These are phyloP conservation scores for Rhododendron kiyosumense DNA, from an alignment of 148 eudicot genomes.

Conservation along the genomic window DNA sequence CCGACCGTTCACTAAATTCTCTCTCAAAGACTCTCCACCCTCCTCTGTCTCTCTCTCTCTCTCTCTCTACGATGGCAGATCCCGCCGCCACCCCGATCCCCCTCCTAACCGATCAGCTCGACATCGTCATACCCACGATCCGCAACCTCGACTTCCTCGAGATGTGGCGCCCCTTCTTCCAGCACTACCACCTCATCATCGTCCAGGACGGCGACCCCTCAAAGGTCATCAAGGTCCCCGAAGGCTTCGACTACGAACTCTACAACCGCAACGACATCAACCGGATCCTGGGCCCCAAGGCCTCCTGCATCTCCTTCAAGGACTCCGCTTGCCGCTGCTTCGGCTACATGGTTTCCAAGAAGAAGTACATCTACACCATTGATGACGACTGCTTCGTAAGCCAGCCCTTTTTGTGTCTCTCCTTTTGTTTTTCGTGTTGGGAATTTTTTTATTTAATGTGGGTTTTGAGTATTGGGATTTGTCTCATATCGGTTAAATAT, in stretches of 20 bases:
- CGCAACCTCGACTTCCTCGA: constrained; percentile 85
- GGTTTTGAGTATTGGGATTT: neutral
- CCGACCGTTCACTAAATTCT: neutral
- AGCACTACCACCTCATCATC: constrained; percentile 72
- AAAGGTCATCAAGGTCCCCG: constrained; percentile 57
- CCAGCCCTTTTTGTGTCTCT: neutral
- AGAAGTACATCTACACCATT: constrained; percentile 85
- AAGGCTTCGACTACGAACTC: constrained; percentile 80
- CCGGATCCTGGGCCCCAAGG: constrained; percentile 69
- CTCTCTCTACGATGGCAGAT: constrained; percentile 29
- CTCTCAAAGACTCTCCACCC: neutral
- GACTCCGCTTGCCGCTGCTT: constrained; percentile 88
- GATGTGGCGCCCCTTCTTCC: constrained; percentile 78
- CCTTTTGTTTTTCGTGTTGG: neutral
- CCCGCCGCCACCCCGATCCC: constrained; percentile 37
- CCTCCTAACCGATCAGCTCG: constrained; percentile 62
- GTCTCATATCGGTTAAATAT: neutral
- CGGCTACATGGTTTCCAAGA: constrained; percentile 81
- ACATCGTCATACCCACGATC: constrained; percentile 77
- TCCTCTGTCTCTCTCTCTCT: neutral
- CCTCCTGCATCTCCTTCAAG: constrained; percentile 78
- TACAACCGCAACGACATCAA: constrained; percentile 76
- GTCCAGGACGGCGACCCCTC: constrained; percentile 84
- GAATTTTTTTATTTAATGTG: neutral
- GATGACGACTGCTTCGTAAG: constrained; percentile 94